A percentile compares a stretch with the other conserved stretches of the same genome.
Evolutionary conservation across 2,329 filamentous ascomycete genomes (phyloP).

Genomic region (Cercospora sp.): DNA sequence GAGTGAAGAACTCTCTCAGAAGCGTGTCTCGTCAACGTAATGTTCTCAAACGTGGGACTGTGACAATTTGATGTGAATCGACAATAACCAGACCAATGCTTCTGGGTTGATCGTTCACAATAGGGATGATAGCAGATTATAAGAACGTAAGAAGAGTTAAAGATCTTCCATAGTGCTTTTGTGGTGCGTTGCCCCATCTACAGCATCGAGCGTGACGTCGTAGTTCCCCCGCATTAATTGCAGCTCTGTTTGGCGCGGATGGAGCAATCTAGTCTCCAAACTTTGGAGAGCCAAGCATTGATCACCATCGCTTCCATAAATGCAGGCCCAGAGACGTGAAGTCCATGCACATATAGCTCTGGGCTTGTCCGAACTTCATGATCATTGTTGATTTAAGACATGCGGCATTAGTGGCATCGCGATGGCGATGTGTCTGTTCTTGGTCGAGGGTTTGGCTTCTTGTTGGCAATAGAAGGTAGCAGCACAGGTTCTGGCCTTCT

Average conservation of each 20-base stretch:
- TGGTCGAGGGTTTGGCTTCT: background rate
- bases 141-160: background rate
- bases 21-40: background rate
- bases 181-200: background rate
- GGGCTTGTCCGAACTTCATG: background rate
- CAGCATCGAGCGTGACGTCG: conserved; percentile 11
- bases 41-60: background rate
- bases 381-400: background rate
- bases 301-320: background rate
- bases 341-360: background rate
- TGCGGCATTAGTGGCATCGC: background rate
- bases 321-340: background rate
- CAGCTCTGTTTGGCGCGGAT: background rate
- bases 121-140: background rate
- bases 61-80: background rate
- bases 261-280: conserved; percentile 5
- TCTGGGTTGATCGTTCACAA: background rate
- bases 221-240: background rate
- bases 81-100: background rate
- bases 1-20: too few relatives aligned
- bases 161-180: background rate
- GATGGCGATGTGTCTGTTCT: background rate
- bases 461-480: background rate
- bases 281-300: background rate
- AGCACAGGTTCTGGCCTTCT: background rate